Percentiles rank a stretch among this genome's conserved stretches.
These are phyloP conservation scores for Papiliotrema nemorosa DNA, from an alignment of 1,284 basidiomycete genomes.

Conservation along the genomic window DNA sequence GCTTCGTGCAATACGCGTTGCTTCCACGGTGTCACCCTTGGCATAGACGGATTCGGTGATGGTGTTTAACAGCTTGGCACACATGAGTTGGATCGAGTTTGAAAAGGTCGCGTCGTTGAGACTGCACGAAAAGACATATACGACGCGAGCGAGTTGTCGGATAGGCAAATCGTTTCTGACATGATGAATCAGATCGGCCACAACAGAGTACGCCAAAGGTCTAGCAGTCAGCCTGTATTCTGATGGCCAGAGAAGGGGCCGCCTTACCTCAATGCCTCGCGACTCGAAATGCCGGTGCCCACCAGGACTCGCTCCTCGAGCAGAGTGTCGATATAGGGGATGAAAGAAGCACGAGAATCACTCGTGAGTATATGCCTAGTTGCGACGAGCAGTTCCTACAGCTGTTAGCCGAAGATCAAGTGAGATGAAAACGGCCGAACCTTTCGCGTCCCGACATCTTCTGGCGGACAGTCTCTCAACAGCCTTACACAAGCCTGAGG, in stretches of 20 bases:
- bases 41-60: conserved; percentile 76
- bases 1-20: conserved; percentile 64
- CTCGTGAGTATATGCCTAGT: conserved; percentile 86
- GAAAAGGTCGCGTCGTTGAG: conserved; percentile 85
- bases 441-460: conserved; percentile 76
- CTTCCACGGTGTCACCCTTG: conserved; percentile 67
- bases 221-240: conserved; percentile 48
- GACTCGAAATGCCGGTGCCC: conserved; percentile 71
- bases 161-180: conserved; percentile 78
- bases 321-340: conserved; percentile 83
- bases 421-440: conserved; percentile 44
- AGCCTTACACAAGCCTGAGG: conserved; percentile 79
- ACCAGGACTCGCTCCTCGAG: conserved; percentile 89
- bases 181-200: conserved; percentile 92
- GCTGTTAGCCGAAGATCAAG: neutral
- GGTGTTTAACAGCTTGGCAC: conserved; percentile 88
- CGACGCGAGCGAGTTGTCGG: conserved; percentile 72
- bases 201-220: conserved; percentile 77
- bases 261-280: conserved; percentile 76
- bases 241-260: neutral
- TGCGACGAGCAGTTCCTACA: conserved; percentile 85
- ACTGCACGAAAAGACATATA: conserved; percentile 81
- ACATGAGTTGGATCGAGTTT: conserved; percentile 82
- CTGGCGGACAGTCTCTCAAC: conserved; percentile 89
- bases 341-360: conserved; percentile 73